Conservation (phyloP, 2,329 filamentous ascomycete species). For the Sporothrix euskadiensis region DNA sequence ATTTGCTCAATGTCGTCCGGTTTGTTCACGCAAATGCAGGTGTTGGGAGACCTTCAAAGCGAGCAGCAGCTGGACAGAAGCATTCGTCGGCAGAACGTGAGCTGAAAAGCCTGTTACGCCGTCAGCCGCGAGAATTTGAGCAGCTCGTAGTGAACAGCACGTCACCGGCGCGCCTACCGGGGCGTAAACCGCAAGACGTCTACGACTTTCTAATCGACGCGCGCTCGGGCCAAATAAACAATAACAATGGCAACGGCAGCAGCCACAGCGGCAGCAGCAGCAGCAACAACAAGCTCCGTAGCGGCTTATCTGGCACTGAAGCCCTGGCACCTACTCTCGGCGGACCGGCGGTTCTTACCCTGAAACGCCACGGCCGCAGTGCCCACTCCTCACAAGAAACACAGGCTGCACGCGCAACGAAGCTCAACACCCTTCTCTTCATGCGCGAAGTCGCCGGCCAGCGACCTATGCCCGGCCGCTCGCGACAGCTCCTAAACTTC, state of each 20-base stretch:
- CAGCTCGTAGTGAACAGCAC: background rate
- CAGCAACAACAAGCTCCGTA: background rate
- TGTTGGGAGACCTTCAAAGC: background rate
- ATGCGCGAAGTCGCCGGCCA: constrained; percentile 53
- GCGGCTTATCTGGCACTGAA: background rate
- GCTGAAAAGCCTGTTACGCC: constrained; percentile 9
- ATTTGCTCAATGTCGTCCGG: constrained; percentile 14
- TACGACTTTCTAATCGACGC: constrained; percentile 44
- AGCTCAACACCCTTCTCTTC: constrained; percentile 47
- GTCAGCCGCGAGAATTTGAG: background rate
- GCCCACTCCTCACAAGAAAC: constrained; percentile 28
- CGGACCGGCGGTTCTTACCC: constrained; percentile 35
- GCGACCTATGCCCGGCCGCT: constrained; percentile 37
- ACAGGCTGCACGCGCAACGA: constrained; percentile 37
- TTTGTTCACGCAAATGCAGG: background rate
- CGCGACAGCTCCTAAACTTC: constrained; percentile 48
- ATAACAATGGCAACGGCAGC: background rate
- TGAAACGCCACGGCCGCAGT: constrained; percentile 30
- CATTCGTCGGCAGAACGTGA: background rate
- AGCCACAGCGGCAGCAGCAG: background rate
- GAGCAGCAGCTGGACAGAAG: background rate
- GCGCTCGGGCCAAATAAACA: constrained; percentile 16
- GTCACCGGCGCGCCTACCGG: background rate
- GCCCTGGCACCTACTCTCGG: background rate
- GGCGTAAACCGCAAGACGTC: constrained; percentile 41